These are phyloP conservation scores for Heteromeles arbutifolia DNA, from an alignment of 306 rosid genomes.

Conservation along the genomic window DNA sequence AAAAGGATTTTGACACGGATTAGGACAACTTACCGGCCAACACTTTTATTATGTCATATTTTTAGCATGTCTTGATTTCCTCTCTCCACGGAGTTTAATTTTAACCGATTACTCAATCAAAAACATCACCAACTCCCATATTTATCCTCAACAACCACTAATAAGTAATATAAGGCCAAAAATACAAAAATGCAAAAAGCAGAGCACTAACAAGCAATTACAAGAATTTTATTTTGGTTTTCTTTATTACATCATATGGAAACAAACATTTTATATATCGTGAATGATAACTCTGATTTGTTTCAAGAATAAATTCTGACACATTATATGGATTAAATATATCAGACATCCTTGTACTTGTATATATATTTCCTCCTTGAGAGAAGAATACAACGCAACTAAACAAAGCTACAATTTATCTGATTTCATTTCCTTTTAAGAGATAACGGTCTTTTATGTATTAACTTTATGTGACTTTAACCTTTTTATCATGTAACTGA, in stretches of 20 bases:
- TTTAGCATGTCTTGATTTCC: background rate
- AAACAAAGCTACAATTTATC: too few relatives aligned
- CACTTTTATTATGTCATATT: background rate
- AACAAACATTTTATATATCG: too few relatives aligned
- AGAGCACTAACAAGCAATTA: background rate
- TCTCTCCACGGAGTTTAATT: background rate
- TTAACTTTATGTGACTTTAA: too few relatives aligned
- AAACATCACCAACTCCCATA: background rate
- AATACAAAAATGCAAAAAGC: background rate
- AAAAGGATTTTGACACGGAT: background rate
- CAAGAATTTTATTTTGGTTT: background rate
- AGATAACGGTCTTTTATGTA: too few relatives aligned
- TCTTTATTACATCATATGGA: background rate
- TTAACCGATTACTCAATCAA: background rate
- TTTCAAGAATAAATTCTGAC: background rate
- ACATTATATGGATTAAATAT: background rate
- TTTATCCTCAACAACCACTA: background rate
- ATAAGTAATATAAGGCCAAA: background rate
- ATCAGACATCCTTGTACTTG: too few relatives aligned
- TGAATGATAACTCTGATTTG: background rate
- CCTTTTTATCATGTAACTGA: too few relatives aligned
- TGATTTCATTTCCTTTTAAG: too few relatives aligned
- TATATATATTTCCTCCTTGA: too few relatives aligned
- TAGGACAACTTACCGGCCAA: conserved; percentile 2
- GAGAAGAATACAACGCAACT: too few relatives aligned